Evolutionary conservation across 768 basidiomycete species (phyloP).

Genomic region (Nevesoporus exiguus): DNA sequence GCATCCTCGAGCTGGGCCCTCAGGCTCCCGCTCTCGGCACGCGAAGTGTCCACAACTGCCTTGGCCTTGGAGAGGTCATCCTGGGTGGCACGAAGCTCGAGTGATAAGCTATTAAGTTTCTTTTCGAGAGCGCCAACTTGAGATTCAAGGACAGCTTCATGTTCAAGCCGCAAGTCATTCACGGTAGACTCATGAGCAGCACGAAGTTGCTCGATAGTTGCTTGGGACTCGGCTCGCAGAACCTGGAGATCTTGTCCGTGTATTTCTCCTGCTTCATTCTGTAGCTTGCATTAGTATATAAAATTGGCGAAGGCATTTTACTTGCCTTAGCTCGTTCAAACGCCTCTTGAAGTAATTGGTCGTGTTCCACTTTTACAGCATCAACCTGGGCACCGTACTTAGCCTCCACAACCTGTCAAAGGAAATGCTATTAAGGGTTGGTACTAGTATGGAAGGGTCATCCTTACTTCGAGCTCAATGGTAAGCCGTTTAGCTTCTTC

Average conservation of each 20-base stretch:
- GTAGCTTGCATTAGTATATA: constrained; percentile 10
- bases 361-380: constrained; percentile 62
- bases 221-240: constrained; percentile 63
- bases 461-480: constrained; percentile 63
- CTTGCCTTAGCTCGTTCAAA: constrained; percentile 77
- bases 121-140: constrained; percentile 59
- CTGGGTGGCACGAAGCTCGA: constrained; percentile 81
- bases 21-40: constrained; percentile 52
- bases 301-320: background rate
- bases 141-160: constrained; percentile 55
- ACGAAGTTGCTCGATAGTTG: constrained; percentile 67
- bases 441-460: background rate
- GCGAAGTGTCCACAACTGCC: constrained; percentile 47
- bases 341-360: constrained; percentile 57
- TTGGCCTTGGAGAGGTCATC: constrained; percentile 82
- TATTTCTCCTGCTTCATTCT: constrained; percentile 68
- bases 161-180: constrained; percentile 61
- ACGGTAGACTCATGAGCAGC: constrained; percentile 57
- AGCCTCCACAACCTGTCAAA: constrained; percentile 59
- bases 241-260: constrained; percentile 70
- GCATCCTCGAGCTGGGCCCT: constrained; percentile 65
- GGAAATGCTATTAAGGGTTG: background rate
- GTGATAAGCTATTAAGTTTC: constrained; percentile 52
- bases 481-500: constrained; percentile 55
- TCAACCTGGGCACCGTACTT: constrained; percentile 67